Evolutionary conservation across 192 early-diverging fungal species (phyloP).

Genomic region (Backusella psychrophila): DNA sequence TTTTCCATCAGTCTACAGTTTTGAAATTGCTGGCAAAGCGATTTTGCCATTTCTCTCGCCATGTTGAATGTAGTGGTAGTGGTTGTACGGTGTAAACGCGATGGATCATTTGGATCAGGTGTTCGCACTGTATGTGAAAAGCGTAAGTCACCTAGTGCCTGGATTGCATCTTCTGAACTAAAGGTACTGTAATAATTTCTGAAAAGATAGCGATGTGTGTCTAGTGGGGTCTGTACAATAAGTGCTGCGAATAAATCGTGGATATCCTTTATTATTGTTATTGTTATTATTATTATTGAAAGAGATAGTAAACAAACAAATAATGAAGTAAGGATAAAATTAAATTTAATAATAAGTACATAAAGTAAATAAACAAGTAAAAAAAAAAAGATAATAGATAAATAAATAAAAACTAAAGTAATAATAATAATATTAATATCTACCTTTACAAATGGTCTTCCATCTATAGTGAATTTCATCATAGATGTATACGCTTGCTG

Average conservation of each 20-base stretch:
- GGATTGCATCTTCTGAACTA: slow-evolving; percentile 52
- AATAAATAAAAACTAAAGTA: too few relatives aligned
- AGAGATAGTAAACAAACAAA: not conserved
- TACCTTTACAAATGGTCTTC: slow-evolving; percentile 60
- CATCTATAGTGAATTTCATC: slow-evolving; percentile 57
- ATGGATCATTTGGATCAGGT: slow-evolving; percentile 50
- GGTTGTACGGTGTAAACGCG: slow-evolving; percentile 45
- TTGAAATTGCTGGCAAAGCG: slow-evolving; percentile 56
- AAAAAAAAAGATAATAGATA: too few relatives aligned
- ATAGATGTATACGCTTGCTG: slow-evolving; percentile 44
- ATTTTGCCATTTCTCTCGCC: slow-evolving; percentile 53
- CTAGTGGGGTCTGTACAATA: slow-evolving; percentile 48
- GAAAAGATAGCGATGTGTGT: slow-evolving; percentile 48
- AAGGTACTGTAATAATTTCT: slow-evolving; percentile 52
- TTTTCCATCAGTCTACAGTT: slow-evolving; percentile 49
- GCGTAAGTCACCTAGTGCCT: slow-evolving; percentile 43
- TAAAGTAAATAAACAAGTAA: not conserved
- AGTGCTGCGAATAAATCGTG: slow-evolving; percentile 57
- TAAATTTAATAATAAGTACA: not conserved
- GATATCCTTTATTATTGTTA: slow-evolving; percentile 41
- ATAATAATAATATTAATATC: not conserved
- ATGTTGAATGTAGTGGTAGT: slow-evolving; percentile 59
- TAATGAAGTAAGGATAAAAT: not conserved
- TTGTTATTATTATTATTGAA: not conserved
- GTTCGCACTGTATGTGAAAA: slow-evolving; percentile 45